Percentiles rank a stretch among this genome's conserved stretches.
These are phyloP conservation scores for Xylaria sp. DNA, from an alignment of 2,329 filamentous ascomycete species.

Conservation along the genomic window DNA sequence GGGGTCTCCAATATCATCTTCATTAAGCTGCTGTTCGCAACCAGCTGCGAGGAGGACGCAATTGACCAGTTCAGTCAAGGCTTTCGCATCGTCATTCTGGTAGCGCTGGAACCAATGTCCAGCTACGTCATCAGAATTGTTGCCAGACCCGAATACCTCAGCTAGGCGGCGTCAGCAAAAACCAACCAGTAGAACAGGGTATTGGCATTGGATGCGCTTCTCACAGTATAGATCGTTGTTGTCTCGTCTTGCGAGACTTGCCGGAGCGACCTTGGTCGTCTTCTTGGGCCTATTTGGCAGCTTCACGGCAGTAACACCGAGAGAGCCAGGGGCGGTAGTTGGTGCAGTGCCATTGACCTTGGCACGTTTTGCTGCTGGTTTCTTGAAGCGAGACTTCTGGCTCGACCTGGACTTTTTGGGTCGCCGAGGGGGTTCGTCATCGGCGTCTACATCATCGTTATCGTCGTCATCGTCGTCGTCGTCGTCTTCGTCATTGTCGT, in stretches of 20 bases:
- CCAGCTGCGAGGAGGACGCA: slow-evolving; percentile 78
- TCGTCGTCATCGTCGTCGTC: slow-evolving; percentile 55
- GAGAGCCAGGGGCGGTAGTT: slow-evolving; percentile 50
- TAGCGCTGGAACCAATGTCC: slow-evolving; percentile 70
- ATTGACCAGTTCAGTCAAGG: slow-evolving; percentile 72
- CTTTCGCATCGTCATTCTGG: slow-evolving; percentile 61
- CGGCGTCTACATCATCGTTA: slow-evolving; percentile 53
- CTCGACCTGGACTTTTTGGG: slow-evolving; percentile 55
- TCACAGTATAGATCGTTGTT: slow-evolving; percentile 67
- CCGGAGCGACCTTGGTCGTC: slow-evolving; percentile 61
- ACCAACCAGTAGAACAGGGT: neutral
- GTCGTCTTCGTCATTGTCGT: slow-evolving; percentile 45
- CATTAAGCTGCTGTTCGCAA: slow-evolving; percentile 80
- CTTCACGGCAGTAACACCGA: slow-evolving; percentile 49
- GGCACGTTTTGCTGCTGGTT: slow-evolving; percentile 71
- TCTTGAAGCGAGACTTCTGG: slow-evolving; percentile 59
- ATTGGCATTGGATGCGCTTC: slow-evolving; percentile 38
- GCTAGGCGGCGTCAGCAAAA: slow-evolving; percentile 54
- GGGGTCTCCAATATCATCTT: slow-evolving; percentile 86
- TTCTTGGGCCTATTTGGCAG: slow-evolving; percentile 68
- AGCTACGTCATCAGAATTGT: slow-evolving; percentile 66
- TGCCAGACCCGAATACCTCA: slow-evolving; percentile 70
- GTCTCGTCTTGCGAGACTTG: slow-evolving; percentile 60
- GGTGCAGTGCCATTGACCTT: slow-evolving; percentile 68
- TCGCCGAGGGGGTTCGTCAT: slow-evolving; percentile 57